Evolutionary conservation across 2,329 filamentous ascomycete genomes (phyloP).

Genomic region (Fusarium coffeatum): DNA sequence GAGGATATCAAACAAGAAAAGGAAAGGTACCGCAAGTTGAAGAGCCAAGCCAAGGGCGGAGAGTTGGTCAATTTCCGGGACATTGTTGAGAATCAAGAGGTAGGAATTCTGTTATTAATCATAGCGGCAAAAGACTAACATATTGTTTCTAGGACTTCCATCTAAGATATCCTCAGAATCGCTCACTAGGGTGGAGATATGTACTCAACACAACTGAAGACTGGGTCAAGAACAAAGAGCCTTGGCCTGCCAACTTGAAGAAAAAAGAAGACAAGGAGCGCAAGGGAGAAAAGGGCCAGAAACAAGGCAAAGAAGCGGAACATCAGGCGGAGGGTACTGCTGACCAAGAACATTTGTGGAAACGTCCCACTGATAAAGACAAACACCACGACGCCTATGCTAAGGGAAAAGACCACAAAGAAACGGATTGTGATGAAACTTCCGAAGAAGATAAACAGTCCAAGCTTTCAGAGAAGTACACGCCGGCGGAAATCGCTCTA

Average conservation of each 20-base stretch:
- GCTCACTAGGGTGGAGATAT: background rate
- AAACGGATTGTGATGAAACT: background rate
- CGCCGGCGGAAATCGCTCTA: background rate
- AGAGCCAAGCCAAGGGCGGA: background rate
- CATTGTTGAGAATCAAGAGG: background rate
- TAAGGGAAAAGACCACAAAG: background rate
- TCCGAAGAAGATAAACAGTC: background rate
- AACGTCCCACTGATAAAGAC: background rate
- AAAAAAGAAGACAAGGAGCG: background rate
- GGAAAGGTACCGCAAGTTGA: background rate
- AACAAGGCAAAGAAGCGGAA: background rate
- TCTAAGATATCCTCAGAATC: background rate
- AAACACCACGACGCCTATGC: background rate
- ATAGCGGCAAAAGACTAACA: background rate
- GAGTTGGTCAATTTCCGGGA: background rate
- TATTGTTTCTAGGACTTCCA: rapidly evolving
- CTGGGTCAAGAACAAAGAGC: background rate
- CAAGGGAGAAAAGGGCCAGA: rapidly evolving
- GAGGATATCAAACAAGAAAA: background rate
- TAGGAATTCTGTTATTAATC: rapidly evolving
- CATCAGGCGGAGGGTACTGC: background rate
- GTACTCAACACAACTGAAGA: background rate
- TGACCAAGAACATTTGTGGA: background rate
- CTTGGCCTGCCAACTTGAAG: background rate
- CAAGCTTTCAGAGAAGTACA: background rate